Evolutionary conservation across 495 filamentous ascomycete species (phyloP), one percentile per base, ranked within the genome.

Genomic region (Talaromyces proteolyticus): DNA sequence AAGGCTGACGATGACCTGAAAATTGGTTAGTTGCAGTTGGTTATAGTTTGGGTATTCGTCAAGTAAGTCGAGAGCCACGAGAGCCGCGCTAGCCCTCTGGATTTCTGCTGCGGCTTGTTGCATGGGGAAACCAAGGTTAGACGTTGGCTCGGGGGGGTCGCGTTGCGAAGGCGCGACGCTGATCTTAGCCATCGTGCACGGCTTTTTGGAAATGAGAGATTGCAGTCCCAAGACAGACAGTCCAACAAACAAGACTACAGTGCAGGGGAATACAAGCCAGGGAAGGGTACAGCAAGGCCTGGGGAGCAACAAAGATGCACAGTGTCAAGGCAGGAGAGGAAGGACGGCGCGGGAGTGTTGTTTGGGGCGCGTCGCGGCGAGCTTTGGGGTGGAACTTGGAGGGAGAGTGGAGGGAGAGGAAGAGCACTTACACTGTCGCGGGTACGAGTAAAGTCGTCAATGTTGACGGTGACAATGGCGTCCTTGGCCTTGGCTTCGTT

Each of bases 1-100:
- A 41, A 92, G 79, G 17, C 84, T 74, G 54, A 82, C 76, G 57
- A 91, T 80, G 43, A 92, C 81, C 88, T 92, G 58, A 34, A 41
- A 47, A 29, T 52, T 48, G 25, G 58, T 64, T 53, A 66, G 59
- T 53, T 47, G 12, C 29, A 44, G 20, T 29, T 55, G 26, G 18
- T 37, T 16, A 0, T 25, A 3, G 20, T 26, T 34, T n/a, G 21
- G 17, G 7, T 19, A 44, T 7, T 25, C 19, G 17, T 11, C 39
- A 21, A 50, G n/a, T 16, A 49, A 19, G 25, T 19, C 42, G 37
- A 54, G 21, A 52, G n/a, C 7, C 46, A 23, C 18, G n/a, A 43
- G 26, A 54, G 34, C 36, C 47, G 56, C 36, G 25, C 47, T 29
- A 22, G 48, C 50, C 24, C 34, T 44, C 34, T 57, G 43, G 37